These are phyloP conservation scores for Cutaneotrichosporon cutaneum DNA, from an alignment of 1,284 basidiomycete genomes.

Conservation along the genomic window DNA sequence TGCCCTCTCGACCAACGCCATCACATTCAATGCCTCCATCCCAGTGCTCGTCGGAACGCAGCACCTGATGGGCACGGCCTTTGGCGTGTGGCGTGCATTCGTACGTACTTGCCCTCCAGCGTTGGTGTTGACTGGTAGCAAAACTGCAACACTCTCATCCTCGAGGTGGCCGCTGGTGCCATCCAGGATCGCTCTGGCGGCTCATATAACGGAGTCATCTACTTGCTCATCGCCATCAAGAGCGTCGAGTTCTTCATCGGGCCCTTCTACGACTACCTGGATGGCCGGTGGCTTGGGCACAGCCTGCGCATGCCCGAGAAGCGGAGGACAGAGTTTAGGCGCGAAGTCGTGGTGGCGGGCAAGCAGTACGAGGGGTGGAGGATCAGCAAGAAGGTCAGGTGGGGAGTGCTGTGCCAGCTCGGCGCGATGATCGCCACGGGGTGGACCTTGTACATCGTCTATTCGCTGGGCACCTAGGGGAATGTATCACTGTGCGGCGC, in stretches of 20 bases:
- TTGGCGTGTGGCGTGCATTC: conserved; percentile 46
- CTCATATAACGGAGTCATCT: conserved; percentile 45
- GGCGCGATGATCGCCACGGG: too few relatives aligned
- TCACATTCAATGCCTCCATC: conserved; percentile 45
- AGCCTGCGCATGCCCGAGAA: conserved; percentile 36
- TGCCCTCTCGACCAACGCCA: conserved; percentile 40
- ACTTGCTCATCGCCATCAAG: conserved; percentile 49
- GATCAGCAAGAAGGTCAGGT: conserved; percentile 4
- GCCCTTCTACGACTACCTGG: conserved; percentile 30
- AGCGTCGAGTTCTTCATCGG: conserved; percentile 42
- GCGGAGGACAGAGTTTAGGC: conserved; percentile 27
- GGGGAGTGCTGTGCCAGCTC: too few relatives aligned
- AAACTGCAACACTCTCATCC: conserved; percentile 29
- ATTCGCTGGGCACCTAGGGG: too few relatives aligned
- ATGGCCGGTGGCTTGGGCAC: conserved; percentile 31
- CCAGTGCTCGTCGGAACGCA: conserved; percentile 47
- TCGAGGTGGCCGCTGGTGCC: conserved; percentile 44
- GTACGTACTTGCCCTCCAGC: neutral
- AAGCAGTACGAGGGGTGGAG: conserved; percentile 17
- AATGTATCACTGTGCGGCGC: too few relatives aligned
- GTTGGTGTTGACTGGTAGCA: neutral
- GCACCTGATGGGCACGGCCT: conserved; percentile 39
- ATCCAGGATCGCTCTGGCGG: conserved; percentile 43
- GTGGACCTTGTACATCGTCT: too few relatives aligned
- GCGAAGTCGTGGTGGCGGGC: conserved; percentile 19